Conservation (phyloP, 1,139 yeast genomes). For the Martiniozyma asiatica region DNA sequence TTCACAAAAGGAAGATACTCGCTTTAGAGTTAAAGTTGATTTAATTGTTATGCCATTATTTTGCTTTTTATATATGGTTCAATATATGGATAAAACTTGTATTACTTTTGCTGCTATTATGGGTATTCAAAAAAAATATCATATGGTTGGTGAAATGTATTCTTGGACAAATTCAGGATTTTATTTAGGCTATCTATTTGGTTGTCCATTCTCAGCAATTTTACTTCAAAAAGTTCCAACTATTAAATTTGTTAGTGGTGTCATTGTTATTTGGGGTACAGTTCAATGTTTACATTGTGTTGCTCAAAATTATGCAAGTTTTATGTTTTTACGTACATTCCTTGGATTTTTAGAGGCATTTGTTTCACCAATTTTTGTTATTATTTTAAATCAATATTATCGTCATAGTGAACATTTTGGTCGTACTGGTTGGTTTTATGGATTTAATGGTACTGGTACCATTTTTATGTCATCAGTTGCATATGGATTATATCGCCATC, state of each 20-base stretch:
- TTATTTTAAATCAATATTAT: conserved; percentile 44
- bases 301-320: conserved; percentile 25
- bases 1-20: conserved; percentile 16
- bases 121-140: conserved; percentile 36
- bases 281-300: conserved; percentile 30
- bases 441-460: conserved; percentile 39
- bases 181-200: conserved; percentile 42
- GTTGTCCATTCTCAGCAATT: conserved; percentile 33
- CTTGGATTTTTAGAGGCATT: conserved; percentile 36
- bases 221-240: conserved; percentile 31
- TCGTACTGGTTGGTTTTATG: conserved; percentile 36
- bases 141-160: conserved; percentile 41
- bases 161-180: conserved; percentile 46
- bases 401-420: conserved; percentile 35
- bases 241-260: conserved; percentile 25
- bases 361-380: conserved; percentile 38
- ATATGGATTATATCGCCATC: conserved; percentile 29
- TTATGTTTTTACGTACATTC: conserved; percentile 31
- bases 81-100: conserved; percentile 52
- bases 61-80: conserved; percentile 41
- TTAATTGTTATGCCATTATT: conserved; percentile 39
- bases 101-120: conserved; percentile 48
- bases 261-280: conserved; percentile 36
- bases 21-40: conserved; percentile 36
- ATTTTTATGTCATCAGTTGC: conserved; percentile 35